phyloP scores from a whole-genome alignment of 1,139 yeast species.

The Protomyces gravidus region DNA sequence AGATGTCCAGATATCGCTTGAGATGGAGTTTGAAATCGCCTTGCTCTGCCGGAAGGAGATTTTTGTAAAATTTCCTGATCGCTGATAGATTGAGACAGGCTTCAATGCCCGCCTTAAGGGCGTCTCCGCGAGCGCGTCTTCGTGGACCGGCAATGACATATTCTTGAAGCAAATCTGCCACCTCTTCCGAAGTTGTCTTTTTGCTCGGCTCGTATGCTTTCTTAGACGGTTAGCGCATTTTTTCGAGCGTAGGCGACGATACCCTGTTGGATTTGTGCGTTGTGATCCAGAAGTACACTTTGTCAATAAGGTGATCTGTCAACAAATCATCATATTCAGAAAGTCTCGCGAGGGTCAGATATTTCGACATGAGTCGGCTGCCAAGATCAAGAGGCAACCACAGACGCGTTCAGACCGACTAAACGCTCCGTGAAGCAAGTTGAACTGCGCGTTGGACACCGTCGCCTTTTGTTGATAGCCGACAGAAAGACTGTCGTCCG shows the following conservation, averaged over 20 bases:
- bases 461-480: too few species aligned
- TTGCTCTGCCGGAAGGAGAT: constrained; percentile 36
- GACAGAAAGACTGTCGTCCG: too few species aligned
- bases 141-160: constrained; percentile 8
- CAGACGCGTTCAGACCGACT: too few species aligned
- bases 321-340: constrained; percentile 35
- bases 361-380: constrained; percentile 27
- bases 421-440: too few species aligned
- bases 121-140: constrained; percentile 8
- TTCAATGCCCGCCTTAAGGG: constrained; percentile 36
- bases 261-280: constrained; percentile 33
- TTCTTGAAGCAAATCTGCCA: constrained; percentile 12
- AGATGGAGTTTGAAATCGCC: constrained; percentile 44
- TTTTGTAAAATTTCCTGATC: constrained; percentile 39
- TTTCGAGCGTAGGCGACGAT: not conserved
- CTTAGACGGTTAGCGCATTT: not conserved
- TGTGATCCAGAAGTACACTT: constrained; percentile 34
- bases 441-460: too few species aligned
- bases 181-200: constrained; percentile 15
- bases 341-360: constrained; percentile 7
- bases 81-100: constrained; percentile 39
- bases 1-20: constrained; percentile 43
- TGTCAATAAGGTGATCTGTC: constrained; percentile 34
- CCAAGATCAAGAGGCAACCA: too few species aligned
- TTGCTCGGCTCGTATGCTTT: constrained; percentile 17